A percentile compares a stretch with the other conserved stretches of the same genome.
These are phyloP conservation scores for Eimeria nieschulzi DNA, from an alignment of 169 alveolate genomes.

Conservation along the genomic window DNA sequence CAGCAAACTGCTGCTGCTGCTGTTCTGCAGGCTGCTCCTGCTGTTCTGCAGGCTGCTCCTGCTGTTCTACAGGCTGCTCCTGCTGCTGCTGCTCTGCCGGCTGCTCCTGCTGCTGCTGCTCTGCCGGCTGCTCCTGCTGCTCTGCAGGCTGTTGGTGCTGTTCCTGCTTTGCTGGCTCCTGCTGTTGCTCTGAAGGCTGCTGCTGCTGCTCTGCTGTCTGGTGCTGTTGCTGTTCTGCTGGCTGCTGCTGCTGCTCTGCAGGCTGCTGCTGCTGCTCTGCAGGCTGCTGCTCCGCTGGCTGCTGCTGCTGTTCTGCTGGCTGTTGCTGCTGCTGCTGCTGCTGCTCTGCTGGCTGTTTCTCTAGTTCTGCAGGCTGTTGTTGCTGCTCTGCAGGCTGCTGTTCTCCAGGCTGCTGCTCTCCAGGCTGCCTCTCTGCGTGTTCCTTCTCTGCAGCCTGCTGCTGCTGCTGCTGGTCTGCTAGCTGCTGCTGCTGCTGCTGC, in stretches of 20 bases:
- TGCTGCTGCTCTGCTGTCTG: not conserved
- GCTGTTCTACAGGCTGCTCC: not conserved
- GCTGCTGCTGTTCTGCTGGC: not conserved
- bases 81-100: not conserved
- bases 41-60: not conserved
- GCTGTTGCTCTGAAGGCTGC: not conserved
- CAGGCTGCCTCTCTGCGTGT: not conserved
- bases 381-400: not conserved
- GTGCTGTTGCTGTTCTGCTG: not conserved
- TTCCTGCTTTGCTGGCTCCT: not conserved
- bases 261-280: slow-evolving; percentile 12
- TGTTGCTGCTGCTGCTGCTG: slow-evolving; percentile 14
- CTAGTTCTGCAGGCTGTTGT: too few species aligned
- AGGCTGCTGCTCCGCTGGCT: not conserved
- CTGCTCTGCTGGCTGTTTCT: not conserved
- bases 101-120: not conserved
- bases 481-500: not conserved
- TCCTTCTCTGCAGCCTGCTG: not conserved
- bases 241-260: slow-evolving; percentile 2
- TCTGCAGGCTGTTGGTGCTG: not conserved
- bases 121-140: not conserved
- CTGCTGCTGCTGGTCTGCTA: not conserved
- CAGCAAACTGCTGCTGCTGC: slow-evolving; percentile 2
- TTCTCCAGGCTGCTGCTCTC: not conserved
- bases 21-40: not conserved